Evolutionary conservation across 1,139 yeast genomes (phyloP), one percentile per base, ranked within the genome.

Genomic region (Yamadazyma sp.): DNA sequence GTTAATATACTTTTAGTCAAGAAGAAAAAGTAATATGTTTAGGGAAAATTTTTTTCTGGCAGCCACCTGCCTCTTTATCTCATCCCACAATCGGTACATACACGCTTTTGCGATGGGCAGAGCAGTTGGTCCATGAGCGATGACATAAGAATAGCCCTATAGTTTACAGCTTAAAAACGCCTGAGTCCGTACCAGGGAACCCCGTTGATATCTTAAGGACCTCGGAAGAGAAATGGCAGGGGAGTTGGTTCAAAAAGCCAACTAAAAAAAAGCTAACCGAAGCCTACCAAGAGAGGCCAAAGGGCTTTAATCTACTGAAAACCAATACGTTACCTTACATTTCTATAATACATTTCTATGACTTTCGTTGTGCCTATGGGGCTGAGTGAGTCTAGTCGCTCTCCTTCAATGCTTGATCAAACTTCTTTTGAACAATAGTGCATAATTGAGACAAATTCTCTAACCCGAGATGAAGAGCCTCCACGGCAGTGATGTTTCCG

Each of bases 401-500:
- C n/a, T 27, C 32, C 20, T 39, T 36, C 24, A 38, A 14, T 24
- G 29, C 38, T 8, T 38, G 30, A 27, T 39, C 40, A 23, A 88
- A 92, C 47, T 77, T 81, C 44, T 78, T 83, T 61, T 89, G 97
- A 34, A 92, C 81, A 47, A 80, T 89, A 38, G 82, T 78, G 63
- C 98, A 92, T 58, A 91, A 66, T 51, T 85, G 94, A 44, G 83
- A 73, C 53, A 92, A 75, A 58, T 91, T 95, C 50, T 85, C 87
- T 45, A 92, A 75, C 17, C 98, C 98, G 62, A 88, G 87, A 55
- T 88, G 92, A 35, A 92, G 75, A 2, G 97, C 98, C 60, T 91
- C 96, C 32, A 87, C 81, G 4, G 98, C 98, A 9, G 98, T 85
- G 49, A 82, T 77, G 44, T 77, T 74, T 36, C 94, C 97, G 57